These are phyloP conservation scores for Furcasterigmium furcatum DNA, from an alignment of 2,329 filamentous ascomycete species.

Conservation along the genomic window DNA sequence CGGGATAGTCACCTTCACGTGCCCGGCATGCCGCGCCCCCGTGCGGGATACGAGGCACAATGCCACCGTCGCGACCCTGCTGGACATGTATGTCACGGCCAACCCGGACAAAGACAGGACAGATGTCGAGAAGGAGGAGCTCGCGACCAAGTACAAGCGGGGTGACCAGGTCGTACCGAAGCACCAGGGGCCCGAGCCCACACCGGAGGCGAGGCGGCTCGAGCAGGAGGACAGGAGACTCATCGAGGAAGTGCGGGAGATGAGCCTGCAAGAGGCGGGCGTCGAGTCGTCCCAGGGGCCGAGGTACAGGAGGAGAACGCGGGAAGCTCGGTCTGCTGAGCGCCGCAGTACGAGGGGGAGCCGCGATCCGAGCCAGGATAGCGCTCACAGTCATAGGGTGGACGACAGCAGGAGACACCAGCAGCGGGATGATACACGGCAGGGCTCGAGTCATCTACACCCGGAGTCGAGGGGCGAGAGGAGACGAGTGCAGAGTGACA, in stretches of 20 bases:
- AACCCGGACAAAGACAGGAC: slow-evolving; percentile 74
- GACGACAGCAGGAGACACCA: slow-evolving; percentile 24
- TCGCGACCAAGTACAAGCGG: slow-evolving; percentile 71
- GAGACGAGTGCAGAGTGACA: slow-evolving; percentile 41
- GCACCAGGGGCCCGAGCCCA: slow-evolving; percentile 46
- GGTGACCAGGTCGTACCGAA: slow-evolving; percentile 78
- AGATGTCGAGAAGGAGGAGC: slow-evolving; percentile 70
- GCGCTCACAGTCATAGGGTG: slow-evolving; percentile 19
- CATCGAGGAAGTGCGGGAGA: slow-evolving; percentile 66
- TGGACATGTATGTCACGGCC: slow-evolving; percentile 82
- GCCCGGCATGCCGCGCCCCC: slow-evolving; percentile 83
- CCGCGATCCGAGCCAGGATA: slow-evolving; percentile 14
- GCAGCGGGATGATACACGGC: slow-evolving; percentile 19
- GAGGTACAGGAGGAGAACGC: slow-evolving; percentile 15
- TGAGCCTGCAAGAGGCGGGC: slow-evolving; percentile 69
- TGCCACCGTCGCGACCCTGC: slow-evolving; percentile 81
- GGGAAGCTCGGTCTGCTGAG: slow-evolving; percentile 11
- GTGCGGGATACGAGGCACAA: slow-evolving; percentile 89
- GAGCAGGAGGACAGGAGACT: slow-evolving; percentile 68
- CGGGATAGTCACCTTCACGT: slow-evolving; percentile 65
- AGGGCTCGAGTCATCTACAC: slow-evolving; percentile 32
- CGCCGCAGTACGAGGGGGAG: slow-evolving; percentile 9
- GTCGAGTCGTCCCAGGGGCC: slow-evolving; percentile 34
- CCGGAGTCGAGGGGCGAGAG: slow-evolving; percentile 28
- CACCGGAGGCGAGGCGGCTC: slow-evolving; percentile 46